Base-by-base conservation (phyloP, 345 rosid genomes). In the Salix dunnii region DNA sequence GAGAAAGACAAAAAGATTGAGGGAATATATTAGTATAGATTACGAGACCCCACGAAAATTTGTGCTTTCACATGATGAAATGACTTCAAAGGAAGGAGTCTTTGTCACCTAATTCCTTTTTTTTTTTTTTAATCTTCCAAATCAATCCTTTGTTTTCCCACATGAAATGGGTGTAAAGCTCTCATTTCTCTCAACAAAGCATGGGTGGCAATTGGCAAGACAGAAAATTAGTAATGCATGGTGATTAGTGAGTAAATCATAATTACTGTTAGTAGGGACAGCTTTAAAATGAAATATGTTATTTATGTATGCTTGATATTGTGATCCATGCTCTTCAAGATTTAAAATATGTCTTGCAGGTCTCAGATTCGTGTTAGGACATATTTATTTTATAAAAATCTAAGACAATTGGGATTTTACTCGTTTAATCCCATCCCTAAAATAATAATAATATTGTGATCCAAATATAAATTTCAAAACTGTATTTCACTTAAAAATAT, bases 31-130 rank as follows among this genome's bases (percentile, higher is more conserved):
- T 55, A n/a, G 63, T 28, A 69, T 79, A 73, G 65, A 66, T 66
- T 6, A 77, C 40, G 66, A 70, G 79, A 74, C 86, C 87, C 85
- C 84, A 82, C 82, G 10, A 46, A 6, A 25, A 28, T 21, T 68
- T 13, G 61, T 77, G 76, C 43, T 75, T 78, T 76, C 80, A 83
- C 86, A 78, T 78, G 86, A 71, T 72, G 73, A 73, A 80, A 76
- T 5, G 75, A 51, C 49, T 63, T 30, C 51, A 76, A 69, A 85
- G 79, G 55, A 36, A 78, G n/a, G 53, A 73, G 77, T 76, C 84
- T 76, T 76, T 68, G 16, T 82, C 82, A 66, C 42, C 65, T 67
- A 33, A 33, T 33, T 33, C 36, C 36, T 40, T 10, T 40, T 40
- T 40, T 10, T 10, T 21, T 13, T 8, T 42, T 13, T 67, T 68